Evolutionary conservation across 2,329 filamentous ascomycete species (phyloP).

Genomic region (Lachnellula willkommii): DNA sequence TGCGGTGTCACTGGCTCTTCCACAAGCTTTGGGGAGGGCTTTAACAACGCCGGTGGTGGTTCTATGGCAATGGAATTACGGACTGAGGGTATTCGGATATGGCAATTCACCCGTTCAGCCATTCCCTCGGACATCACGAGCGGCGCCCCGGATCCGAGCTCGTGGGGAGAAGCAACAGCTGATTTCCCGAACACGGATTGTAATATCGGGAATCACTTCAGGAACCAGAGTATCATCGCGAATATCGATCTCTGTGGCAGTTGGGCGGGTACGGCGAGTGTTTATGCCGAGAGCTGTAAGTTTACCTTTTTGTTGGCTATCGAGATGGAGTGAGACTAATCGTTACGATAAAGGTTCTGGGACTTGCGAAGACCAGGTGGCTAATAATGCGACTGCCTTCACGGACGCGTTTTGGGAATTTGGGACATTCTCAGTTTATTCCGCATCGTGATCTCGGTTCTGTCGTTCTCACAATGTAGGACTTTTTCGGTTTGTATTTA

Average conservation of each 20-base stretch:
- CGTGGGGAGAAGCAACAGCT: constrained; percentile 42
- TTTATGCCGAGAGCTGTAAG: constrained; percentile 26
- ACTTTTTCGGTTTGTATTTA: not conserved
- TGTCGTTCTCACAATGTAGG: not conserved
- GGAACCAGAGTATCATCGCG: constrained; percentile 69
- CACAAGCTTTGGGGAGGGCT: constrained; percentile 44
- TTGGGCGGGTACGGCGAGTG: constrained; percentile 64
- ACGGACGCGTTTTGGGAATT: constrained; percentile 30
- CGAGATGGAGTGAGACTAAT: not conserved
- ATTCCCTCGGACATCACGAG: constrained; percentile 42
- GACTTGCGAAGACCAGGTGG: constrained; percentile 25
- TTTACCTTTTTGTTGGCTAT: not conserved
- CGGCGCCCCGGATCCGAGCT: constrained; percentile 38
- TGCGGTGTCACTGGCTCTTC: constrained; percentile 39
- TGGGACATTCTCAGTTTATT: constrained; percentile 24
- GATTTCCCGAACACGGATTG: constrained; percentile 53
- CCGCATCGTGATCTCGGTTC: not conserved
- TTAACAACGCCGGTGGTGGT: constrained; percentile 47
- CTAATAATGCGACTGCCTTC: constrained; percentile 27
- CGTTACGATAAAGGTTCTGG: constrained; percentile 15
- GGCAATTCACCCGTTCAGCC: constrained; percentile 42
- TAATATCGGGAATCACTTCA: constrained; percentile 65
- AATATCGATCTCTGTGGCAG: constrained; percentile 82
- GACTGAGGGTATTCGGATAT: constrained; percentile 42
- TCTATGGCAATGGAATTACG: constrained; percentile 47